These are phyloP conservation scores for Globisporangium recalcitrans DNA, from an alignment of 352 stramenopile genomes.

Conservation along the genomic window DNA sequence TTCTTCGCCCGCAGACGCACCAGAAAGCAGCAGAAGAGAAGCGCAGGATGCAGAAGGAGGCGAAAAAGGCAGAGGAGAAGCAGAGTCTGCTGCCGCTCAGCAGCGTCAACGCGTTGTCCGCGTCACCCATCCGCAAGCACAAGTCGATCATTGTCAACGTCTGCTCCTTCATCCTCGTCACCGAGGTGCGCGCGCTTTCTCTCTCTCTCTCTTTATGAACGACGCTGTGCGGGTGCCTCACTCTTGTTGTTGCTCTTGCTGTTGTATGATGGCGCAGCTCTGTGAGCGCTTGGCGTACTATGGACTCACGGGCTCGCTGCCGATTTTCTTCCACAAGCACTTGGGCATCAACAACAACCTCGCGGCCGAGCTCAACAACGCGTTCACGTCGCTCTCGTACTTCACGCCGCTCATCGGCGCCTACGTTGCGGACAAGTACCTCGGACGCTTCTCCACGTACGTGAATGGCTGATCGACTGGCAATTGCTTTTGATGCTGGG, in stretches of 20 bases:
- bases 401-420: conserved; percentile 78
- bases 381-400: conserved; percentile 81
- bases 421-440: conserved; percentile 73
- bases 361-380: conserved; percentile 84
- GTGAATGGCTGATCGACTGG: conserved; percentile 3
- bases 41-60: too few species aligned
- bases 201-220: background rate
- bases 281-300: conserved; percentile 82
- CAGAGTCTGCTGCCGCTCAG: conserved; percentile 13
- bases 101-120: background rate
- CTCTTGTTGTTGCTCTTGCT: background rate
- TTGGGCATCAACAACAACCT: conserved; percentile 71
- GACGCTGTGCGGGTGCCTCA: background rate
- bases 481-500: background rate
- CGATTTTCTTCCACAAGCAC: conserved; percentile 88
- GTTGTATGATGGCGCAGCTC: conserved; percentile 31
- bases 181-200: conserved; percentile 35
- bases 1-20: too few species aligned
- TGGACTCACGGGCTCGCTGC: conserved; percentile 73
- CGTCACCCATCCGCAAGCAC: conserved; percentile 16
- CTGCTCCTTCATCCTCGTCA: conserved; percentile 87
- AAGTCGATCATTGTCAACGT: conserved; percentile 82
- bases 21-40: too few species aligned
- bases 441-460: conserved; percentile 74
- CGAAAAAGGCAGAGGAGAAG: conserved; percentile 6